phyloP scores from a whole-genome alignment of 202 grass and related monocot genomes.

The Miscanthus sacchariflorus region DNA sequence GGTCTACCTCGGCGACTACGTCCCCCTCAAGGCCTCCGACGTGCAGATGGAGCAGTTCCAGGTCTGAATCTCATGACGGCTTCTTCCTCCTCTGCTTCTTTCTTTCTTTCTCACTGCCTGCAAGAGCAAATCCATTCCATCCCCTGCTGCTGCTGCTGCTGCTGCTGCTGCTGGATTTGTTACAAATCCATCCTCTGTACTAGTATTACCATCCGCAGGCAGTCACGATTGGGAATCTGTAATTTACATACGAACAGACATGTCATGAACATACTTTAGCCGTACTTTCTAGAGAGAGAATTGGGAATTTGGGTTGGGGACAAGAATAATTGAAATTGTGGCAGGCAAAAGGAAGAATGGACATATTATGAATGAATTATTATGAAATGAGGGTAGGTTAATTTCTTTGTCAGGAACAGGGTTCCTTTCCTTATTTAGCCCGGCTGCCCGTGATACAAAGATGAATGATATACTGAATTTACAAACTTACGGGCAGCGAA shows the following conservation, averaged over 20 bases:
- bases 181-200: background rate
- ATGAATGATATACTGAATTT: background rate
- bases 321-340: background rate
- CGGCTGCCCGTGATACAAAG: background rate
- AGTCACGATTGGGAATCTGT: background rate
- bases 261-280: background rate
- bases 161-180: background rate
- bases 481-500: background rate
- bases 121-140: background rate
- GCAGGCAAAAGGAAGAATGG: background rate
- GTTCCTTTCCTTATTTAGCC: background rate
- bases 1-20: constrained; percentile 91
- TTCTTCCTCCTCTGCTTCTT: background rate
- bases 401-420: background rate
- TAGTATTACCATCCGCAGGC: background rate
- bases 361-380: background rate
- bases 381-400: background rate
- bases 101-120: background rate
- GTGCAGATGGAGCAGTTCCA: constrained; percentile 83
- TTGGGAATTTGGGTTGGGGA: background rate
- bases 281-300: background rate
- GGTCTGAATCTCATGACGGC: constrained; percentile 38
- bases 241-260: background rate
- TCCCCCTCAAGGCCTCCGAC: constrained; percentile 79
- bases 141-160: background rate